Conservation (phyloP, 2,329 filamentous ascomycete species). For the Tolypocladium guangdongense region DNA sequence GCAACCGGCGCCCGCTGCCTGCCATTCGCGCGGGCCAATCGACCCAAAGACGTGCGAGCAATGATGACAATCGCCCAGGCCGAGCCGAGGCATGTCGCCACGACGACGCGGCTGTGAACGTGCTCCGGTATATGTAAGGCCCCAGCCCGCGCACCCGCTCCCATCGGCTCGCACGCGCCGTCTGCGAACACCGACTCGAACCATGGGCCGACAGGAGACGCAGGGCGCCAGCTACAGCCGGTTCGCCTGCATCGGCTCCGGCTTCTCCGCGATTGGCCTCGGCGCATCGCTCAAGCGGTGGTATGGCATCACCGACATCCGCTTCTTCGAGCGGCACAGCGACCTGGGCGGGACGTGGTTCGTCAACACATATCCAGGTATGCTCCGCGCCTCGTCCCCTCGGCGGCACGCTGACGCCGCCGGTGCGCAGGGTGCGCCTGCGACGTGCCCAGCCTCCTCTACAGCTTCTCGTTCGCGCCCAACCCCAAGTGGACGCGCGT, state of each 20-base stretch:
- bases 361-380: slow-evolving; percentile 49
- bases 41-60: too few relatives aligned
- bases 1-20: too few relatives aligned
- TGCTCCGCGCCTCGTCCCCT: neutral
- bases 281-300: slow-evolving; percentile 46
- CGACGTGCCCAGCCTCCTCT: slow-evolving; percentile 48
- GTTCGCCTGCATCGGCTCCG: slow-evolving; percentile 43
- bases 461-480: slow-evolving; percentile 49
- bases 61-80: too few relatives aligned
- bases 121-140: too few relatives aligned
- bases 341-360: slow-evolving; percentile 55
- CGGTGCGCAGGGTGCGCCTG: slow-evolving; percentile 38
- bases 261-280: slow-evolving; percentile 51
- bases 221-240: slow-evolving; percentile 18
- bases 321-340: slow-evolving; percentile 47
- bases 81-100: neutral
- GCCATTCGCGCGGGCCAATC: too few relatives aligned
- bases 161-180: too few relatives aligned
- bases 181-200: too few relatives aligned
- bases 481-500: slow-evolving; percentile 50
- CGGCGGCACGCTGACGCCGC: too few relatives aligned
- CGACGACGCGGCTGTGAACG: too few relatives aligned
- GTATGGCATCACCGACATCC: slow-evolving; percentile 46
- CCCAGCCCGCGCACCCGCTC: too few relatives aligned
- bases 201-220: neutral